phyloP scores from a whole-genome alignment of 2,329 filamentous ascomycete genomes.

The Curvularia lunata region DNA sequence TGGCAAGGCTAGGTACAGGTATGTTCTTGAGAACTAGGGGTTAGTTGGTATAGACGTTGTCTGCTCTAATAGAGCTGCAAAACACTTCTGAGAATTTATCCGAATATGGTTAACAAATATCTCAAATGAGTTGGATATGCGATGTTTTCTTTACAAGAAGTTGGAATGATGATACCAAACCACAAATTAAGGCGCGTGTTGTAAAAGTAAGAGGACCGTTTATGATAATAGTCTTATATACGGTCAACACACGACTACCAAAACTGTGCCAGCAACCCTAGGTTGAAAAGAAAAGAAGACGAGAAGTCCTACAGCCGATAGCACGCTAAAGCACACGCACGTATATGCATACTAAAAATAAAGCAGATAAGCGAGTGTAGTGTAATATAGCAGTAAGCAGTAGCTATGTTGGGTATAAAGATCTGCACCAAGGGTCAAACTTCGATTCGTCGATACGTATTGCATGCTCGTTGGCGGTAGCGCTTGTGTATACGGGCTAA shows the following conservation, averaged over 20 bases:
- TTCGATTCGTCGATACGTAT: no score
- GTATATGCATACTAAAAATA: not conserved
- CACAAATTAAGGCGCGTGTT: not conserved
- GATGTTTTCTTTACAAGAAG: not conserved
- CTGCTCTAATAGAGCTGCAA: not conserved
- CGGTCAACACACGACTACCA: not conserved
- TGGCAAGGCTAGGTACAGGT: constrained; percentile 60
- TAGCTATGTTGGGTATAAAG: not conserved
- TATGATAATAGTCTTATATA: no score
- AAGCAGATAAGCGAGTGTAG: not conserved
- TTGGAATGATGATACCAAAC: not conserved
- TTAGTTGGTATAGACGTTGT: not conserved
- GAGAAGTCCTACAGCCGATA: not conserved
- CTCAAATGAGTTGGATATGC: not conserved
- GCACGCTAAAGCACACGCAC: not conserved
- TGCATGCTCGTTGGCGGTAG: no score
- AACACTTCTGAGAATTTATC: not conserved
- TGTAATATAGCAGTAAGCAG: not conserved
- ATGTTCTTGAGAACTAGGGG: constrained; percentile 37
- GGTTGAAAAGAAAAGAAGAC: not conserved
- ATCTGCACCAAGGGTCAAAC: not conserved
- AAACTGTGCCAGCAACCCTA: not conserved
- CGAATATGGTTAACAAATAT: not conserved
- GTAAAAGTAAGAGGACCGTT: no score
- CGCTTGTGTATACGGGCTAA: no score